Evolutionary conservation across 2,329 filamentous ascomycete genomes (phyloP), one percentile per base, ranked within the genome.

Genomic region (Cladosporium oxysporum): DNA sequence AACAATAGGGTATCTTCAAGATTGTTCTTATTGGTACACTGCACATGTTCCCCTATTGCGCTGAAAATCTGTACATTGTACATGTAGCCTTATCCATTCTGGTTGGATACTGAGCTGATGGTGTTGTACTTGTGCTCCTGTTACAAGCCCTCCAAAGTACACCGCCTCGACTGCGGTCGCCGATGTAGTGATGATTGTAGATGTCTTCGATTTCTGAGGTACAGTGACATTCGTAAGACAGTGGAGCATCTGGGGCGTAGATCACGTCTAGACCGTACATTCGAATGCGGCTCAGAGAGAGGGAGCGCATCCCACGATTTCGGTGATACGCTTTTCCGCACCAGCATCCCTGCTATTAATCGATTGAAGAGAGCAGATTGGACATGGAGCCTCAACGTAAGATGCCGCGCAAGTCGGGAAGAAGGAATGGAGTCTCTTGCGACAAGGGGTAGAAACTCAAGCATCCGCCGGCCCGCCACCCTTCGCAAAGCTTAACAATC

Each of bases 381-480:
- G 41, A 60, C 41, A 58, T 35, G 21, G 29, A 29, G 14, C 16
- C 37, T 47, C 58, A 60, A 44, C 26, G 41, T 26, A 28, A 60
- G 26, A 33, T 60, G 58, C 58, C 58, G 31, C 58, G 41, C 58
- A 60, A 60, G 58, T 47, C 16, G 37, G 35, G 37, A 29, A 29
- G 58, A 47, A 31, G 58, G 37, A 41, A 37, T 47, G 58, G 37
- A 53, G 18, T 44, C 18, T n/a, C 37, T 28, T 18, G 21, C 37
- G 41, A 50, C 28, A 31, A 37, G 58, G 29, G 28, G 58, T 33
- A 23, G 47, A 50, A 50, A 61, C 29, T 7, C 26, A 50, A 61
- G 58, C 44, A 52, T 52, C 33, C 33, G 14, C 12, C 58, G 58
- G 58, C 29, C 58, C 58, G 58, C n/a, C 18, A n/a, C 28, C 28